These are phyloP conservation scores for Sanghuangporus sanghuang DNA, from an alignment of 1,284 basidiomycete genomes.

Conservation along the genomic window DNA sequence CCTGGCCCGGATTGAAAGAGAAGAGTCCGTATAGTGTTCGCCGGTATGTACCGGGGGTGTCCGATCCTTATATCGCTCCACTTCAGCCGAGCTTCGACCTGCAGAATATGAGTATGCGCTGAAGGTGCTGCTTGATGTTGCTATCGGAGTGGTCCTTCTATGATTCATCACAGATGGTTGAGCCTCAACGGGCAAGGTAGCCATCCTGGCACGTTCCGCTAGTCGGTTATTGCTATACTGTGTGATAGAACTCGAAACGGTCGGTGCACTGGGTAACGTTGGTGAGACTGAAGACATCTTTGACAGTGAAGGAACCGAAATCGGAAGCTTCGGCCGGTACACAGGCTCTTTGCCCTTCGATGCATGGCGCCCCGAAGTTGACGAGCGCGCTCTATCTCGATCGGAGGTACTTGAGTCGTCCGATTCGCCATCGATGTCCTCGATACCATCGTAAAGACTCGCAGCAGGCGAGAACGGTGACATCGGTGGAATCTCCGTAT, in stretches of 20 bases:
- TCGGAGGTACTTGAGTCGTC: background rate
- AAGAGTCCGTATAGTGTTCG: background rate
- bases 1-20: background rate
- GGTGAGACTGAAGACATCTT: background rate
- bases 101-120: background rate
- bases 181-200: background rate
- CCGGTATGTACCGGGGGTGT: background rate
- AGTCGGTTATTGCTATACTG: constrained; percentile 6
- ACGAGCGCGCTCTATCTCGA: background rate
- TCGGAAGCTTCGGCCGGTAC: background rate
- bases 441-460: background rate
- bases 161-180: background rate
- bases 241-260: background rate
- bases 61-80: background rate
- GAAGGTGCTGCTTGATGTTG: background rate
- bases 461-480: background rate
- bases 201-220: constrained; percentile 5
- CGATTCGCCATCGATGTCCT: background rate
- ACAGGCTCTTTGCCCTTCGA: background rate
- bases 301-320: background rate
- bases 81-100: background rate
- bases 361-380: background rate
- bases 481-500: constrained; percentile 1
- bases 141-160: background rate
- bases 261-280: background rate